These are phyloP conservation scores for Onygenales sp. DNA, from an alignment of 2,329 filamentous ascomycete genomes.

Conservation along the genomic window DNA sequence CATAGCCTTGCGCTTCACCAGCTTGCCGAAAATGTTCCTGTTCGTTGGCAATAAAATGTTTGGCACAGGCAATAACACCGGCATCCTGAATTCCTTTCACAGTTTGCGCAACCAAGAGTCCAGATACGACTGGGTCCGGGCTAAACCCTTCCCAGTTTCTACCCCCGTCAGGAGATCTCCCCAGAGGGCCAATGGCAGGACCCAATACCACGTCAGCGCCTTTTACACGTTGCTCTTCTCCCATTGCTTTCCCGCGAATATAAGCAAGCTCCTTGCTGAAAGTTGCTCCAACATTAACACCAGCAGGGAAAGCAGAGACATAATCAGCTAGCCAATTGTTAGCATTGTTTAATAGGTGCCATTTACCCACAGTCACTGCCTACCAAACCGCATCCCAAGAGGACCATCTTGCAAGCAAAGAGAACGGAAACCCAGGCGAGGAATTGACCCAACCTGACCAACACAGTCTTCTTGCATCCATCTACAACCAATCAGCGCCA, in stretches of 20 bases:
- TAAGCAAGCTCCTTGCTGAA: conserved; percentile 67
- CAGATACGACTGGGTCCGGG: conserved; percentile 67
- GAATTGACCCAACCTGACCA: conserved; percentile 52
- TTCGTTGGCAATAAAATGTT: conserved; percentile 66
- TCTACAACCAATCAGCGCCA: conserved; percentile 23
- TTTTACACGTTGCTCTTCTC: conserved; percentile 63
- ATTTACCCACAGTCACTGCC: conserved; percentile 9
- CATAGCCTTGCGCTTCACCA: conserved; percentile 48
- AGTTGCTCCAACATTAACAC: conserved; percentile 71
- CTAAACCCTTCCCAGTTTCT: conserved; percentile 60
- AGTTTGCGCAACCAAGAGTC: conserved; percentile 60
- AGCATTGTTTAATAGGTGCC: background rate
- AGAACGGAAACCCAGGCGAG: conserved; percentile 50
- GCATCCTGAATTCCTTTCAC: conserved; percentile 72
- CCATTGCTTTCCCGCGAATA: conserved; percentile 63
- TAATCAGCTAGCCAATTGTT: conserved; percentile 52
- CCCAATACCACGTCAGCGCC: conserved; percentile 67
- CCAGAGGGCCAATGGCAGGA: conserved; percentile 66
- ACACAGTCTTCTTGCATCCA: conserved; percentile 67
- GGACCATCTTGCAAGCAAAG: conserved; percentile 86
- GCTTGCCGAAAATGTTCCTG: conserved; percentile 63
- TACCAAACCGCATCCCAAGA: conserved; percentile 62
- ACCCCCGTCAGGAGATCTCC: conserved; percentile 57
- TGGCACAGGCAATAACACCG: conserved; percentile 74
- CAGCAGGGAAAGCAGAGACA: conserved; percentile 70